Evolutionary conservation across 179 eudicot genomes (phyloP), one percentile per base, ranked within the genome.

Genomic region (Patellifolia procumbens): DNA sequence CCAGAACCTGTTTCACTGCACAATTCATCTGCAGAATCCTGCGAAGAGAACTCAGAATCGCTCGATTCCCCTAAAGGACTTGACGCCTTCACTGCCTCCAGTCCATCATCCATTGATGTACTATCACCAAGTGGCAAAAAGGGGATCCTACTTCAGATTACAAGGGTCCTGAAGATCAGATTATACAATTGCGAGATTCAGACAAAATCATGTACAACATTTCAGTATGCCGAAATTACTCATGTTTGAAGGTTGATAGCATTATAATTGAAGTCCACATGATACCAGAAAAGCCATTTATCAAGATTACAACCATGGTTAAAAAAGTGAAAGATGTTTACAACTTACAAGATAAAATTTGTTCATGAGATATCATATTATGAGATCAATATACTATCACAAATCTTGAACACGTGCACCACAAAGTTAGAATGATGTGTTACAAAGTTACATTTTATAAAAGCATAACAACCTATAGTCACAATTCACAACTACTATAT

Each of bases 1-100:
- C 55, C 49, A 22, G 84, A 76, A 63, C 78, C 81, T 53, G 82
- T 70, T 35, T 77, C 72, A 32, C 63, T 82, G 65, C 78, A 79
- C 11, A 65, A 74, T 20, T 85, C 88, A 13, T 86, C 91, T 20
- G 80, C 79, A 11, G 63, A 72, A 72, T 89, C 91, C 11, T 77
- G 77, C 4, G 68, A 72, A 80, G 73, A 80, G 26, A 74, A 55
- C 72, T 88, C 91, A 0, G 81, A 82, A 78, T 86, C 91, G 43
- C 88, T 85, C 60, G 59, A 42, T 73, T 48, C 84, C 24, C 43
- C 79, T 3, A 80, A 77, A 45, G 89, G 80, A 68, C 48, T 80
- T 53, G 81, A 81, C 82, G 10, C 19, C 42, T 49, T 22, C 1
- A 31, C 73, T 19, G 5, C 59, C 59, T 31, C 56, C 37, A 17